Conservation (phyloP, 495 filamentous ascomycete genomes). For the Tuber indicum region DNA sequence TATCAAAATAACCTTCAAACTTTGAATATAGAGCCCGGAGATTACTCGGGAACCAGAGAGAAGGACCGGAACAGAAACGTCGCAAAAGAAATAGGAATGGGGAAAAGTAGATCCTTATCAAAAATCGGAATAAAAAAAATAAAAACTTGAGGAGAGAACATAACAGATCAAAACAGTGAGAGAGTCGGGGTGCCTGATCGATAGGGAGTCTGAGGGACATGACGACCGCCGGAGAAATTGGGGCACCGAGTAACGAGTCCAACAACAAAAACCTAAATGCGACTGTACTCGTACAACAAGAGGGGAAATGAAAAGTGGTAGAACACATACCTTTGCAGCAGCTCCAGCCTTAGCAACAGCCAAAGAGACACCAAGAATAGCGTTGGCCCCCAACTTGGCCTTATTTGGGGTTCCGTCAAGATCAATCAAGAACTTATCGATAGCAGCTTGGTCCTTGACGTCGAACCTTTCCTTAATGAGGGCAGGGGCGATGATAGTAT, state of each 20-base stretch:
- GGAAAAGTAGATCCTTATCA: neutral
- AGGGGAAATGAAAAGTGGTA: conserved; percentile 11
- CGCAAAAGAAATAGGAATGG: neutral
- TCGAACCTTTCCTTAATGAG: conserved; percentile 89
- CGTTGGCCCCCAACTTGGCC: conserved; percentile 95
- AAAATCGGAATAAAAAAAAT: no score
- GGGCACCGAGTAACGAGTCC: conserved; percentile 4
- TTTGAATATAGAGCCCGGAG: neutral
- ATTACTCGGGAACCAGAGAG: neutral
- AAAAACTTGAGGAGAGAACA: neutral
- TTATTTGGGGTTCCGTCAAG: conserved; percentile 97
- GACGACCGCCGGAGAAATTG: neutral
- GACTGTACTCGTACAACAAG: neutral
- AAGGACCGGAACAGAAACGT: neutral
- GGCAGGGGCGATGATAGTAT: conserved; percentile 81
- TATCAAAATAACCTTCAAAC: neutral
- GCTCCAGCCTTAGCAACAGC: conserved; percentile 97
- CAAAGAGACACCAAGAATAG: conserved; percentile 93
- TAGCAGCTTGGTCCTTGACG: conserved; percentile 90
- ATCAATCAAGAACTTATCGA: conserved; percentile 91
- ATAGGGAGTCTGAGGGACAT: neutral
- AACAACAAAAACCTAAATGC: neutral
- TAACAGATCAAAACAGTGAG: neutral
- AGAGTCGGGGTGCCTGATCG: neutral
- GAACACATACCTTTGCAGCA: conserved; percentile 71